phyloP scores from a whole-genome alignment of 2,329 filamentous ascomycete species.

The Apiospora pterosperma region DNA sequence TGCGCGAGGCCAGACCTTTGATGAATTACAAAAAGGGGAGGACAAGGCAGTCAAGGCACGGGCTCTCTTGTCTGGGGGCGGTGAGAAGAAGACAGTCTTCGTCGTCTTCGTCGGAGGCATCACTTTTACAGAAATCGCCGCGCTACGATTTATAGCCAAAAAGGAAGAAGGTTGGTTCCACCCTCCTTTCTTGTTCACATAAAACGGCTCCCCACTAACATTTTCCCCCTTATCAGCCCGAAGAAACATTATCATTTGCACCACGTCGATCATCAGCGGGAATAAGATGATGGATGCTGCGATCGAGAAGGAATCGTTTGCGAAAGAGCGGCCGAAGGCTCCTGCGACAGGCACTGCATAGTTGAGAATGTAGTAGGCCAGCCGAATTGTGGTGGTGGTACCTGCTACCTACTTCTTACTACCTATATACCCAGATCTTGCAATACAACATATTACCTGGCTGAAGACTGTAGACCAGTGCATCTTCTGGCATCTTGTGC shows the following conservation, averaged over 20 bases:
- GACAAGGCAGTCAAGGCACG: conserved; percentile 89
- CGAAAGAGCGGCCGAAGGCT: conserved; percentile 33
- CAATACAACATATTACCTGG: neutral
- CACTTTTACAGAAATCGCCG: conserved; percentile 93
- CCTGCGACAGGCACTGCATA: neutral
- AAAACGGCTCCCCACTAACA: neutral
- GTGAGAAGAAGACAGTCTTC: conserved; percentile 79
- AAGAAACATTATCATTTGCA: conserved; percentile 85
- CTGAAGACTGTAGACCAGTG: neutral
- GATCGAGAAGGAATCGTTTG: conserved; percentile 68
- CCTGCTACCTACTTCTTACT: neutral
- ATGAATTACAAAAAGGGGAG: conserved; percentile 86
- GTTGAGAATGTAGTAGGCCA: neutral
- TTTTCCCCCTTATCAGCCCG: conserved; percentile 44
- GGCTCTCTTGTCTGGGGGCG: conserved; percentile 73
- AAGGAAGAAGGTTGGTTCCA: conserved; percentile 65
- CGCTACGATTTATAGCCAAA: conserved; percentile 82
- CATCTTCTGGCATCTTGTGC: neutral
- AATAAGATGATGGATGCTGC: conserved; percentile 84
- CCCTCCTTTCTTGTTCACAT: neutral
- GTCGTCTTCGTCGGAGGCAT: conserved; percentile 98
- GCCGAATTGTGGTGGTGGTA: neutral
- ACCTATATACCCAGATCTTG: neutral
- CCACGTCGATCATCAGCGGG: conserved; percentile 87
- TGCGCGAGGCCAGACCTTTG: conserved; percentile 83